phyloP scores from a whole-genome alignment of 805 yeast genomes.

The Candida maris region DNA sequence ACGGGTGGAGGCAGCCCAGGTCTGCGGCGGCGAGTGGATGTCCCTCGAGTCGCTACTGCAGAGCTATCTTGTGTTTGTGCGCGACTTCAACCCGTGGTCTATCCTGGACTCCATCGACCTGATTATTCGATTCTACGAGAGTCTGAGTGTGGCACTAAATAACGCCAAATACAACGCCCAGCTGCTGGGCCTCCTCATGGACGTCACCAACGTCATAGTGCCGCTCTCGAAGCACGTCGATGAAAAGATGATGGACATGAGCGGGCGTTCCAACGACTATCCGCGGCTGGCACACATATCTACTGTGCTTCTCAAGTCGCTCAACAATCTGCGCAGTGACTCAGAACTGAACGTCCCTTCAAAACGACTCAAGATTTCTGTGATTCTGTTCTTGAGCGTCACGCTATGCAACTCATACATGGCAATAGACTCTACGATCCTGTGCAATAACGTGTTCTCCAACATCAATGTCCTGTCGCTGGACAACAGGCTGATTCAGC shows the following conservation, averaged over 20 bases:
- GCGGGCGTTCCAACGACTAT: slow-evolving; percentile 28
- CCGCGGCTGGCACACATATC: slow-evolving; percentile 49
- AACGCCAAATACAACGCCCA: slow-evolving; percentile 38
- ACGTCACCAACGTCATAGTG: slow-evolving; percentile 35
- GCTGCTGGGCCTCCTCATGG: slow-evolving; percentile 36
- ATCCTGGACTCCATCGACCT: slow-evolving; percentile 51
- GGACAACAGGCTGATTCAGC: slow-evolving; percentile 37
- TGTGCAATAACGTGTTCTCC: slow-evolving; percentile 59
- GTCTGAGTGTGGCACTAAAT: slow-evolving; percentile 46
- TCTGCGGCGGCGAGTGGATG: slow-evolving; percentile 35
- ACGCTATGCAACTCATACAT: slow-evolving; percentile 51
- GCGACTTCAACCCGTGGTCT: slow-evolving; percentile 57
- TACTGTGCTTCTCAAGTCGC: slow-evolving; percentile 43
- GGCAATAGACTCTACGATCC: slow-evolving; percentile 48
- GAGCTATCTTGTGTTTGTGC: slow-evolving; percentile 40
- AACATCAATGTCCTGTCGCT: slow-evolving; percentile 52
- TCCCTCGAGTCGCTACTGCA: slow-evolving; percentile 44
- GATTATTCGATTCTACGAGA: slow-evolving; percentile 43
- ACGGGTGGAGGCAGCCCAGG: slow-evolving; percentile 27
- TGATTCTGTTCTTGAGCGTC: slow-evolving; percentile 47
- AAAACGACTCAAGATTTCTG: slow-evolving; percentile 37
- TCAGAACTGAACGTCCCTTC: slow-evolving; percentile 33
- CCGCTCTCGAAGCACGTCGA: slow-evolving; percentile 46
- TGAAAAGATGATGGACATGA: slow-evolving; percentile 36
- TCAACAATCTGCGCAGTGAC: slow-evolving; percentile 49